A percentile compares a stretch with the other conserved stretches of the same genome.
Evolutionary conservation across 208 protist genomes (phyloP).

Genomic region (Eutreptiella sp.): DNA sequence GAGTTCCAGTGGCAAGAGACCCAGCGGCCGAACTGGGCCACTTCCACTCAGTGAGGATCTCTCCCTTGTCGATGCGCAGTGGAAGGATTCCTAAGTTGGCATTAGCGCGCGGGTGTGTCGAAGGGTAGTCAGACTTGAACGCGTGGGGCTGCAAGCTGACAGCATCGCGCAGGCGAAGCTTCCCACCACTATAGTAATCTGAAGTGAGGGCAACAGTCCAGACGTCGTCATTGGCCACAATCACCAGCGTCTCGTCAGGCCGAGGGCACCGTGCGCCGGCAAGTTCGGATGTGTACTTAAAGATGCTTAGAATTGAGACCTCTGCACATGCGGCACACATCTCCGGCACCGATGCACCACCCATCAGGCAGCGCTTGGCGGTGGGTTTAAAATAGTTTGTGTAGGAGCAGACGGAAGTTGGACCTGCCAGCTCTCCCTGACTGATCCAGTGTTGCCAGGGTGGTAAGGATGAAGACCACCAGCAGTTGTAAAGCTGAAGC

Average conservation of each 20-base stretch:
- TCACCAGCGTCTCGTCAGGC: neutral
- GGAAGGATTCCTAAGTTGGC: neutral
- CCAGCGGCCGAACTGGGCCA: too few species aligned
- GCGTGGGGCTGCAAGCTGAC: neutral
- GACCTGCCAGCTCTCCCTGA: neutral
- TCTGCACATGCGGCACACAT: neutral
- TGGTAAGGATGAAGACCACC: neutral
- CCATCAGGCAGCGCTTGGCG: neutral
- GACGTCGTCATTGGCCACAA: neutral
- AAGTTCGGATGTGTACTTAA: neutral
- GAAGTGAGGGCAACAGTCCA: neutral
- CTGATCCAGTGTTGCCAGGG: neutral
- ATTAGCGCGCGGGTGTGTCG: neutral
- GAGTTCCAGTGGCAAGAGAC: too few species aligned
- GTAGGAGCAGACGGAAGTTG: neutral
- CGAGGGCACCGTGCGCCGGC: neutral
- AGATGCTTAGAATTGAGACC: neutral
- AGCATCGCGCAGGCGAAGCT: neutral
- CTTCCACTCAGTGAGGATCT: too few species aligned
- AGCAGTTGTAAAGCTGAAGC: neutral
- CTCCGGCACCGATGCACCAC: neutral
- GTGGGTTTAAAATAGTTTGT: constrained; percentile 7
- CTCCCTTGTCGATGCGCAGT: neutral
- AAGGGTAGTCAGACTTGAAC: neutral
- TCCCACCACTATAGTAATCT: neutral